Evolutionary conservation across 495 filamentous ascomycete genomes (phyloP).

Genomic region (Penicillium mononematosum): DNA sequence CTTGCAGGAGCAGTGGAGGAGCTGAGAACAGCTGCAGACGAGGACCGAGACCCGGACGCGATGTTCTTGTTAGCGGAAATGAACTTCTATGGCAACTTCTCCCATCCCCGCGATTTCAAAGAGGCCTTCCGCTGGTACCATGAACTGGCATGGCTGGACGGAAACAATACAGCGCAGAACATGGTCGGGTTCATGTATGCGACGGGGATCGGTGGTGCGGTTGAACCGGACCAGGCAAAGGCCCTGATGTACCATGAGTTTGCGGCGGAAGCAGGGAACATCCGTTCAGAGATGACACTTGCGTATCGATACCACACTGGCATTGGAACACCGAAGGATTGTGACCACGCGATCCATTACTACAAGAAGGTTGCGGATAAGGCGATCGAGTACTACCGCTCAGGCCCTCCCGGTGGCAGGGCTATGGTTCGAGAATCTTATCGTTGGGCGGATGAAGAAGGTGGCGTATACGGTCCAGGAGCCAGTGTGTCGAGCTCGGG

Average conservation of each 20-base stretch:
- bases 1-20: conserved; percentile 62
- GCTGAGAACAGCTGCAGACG: conserved; percentile 69
- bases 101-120: conserved; percentile 79
- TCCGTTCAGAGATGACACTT: conserved; percentile 87
- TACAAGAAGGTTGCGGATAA: conserved; percentile 96
- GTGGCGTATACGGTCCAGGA: conserved; percentile 92
- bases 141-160: conserved; percentile 69
- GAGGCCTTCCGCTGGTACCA: conserved; percentile 82
- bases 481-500: conserved; percentile 90
- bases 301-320: conserved; percentile 85
- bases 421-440: conserved; percentile 71
- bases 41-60: conserved; percentile 75
- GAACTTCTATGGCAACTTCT: conserved; percentile 95
- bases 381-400: conserved; percentile 77
- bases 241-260: conserved; percentile 93
- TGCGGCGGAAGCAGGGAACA: conserved; percentile 80
- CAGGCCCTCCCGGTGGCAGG: conserved; percentile 88
- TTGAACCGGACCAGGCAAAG: conserved; percentile 87
- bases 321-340: conserved; percentile 80
- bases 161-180: conserved; percentile 88
- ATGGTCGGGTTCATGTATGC: conserved; percentile 98
- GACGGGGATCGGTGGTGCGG: conserved; percentile 80
- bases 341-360: conserved; percentile 78
- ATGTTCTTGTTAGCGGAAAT: conserved; percentile 89
- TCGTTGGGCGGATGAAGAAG: conserved; percentile 78